phyloP scores from a whole-genome alignment of 306 rosid genomes.

The Astragalus membranaceus region DNA sequence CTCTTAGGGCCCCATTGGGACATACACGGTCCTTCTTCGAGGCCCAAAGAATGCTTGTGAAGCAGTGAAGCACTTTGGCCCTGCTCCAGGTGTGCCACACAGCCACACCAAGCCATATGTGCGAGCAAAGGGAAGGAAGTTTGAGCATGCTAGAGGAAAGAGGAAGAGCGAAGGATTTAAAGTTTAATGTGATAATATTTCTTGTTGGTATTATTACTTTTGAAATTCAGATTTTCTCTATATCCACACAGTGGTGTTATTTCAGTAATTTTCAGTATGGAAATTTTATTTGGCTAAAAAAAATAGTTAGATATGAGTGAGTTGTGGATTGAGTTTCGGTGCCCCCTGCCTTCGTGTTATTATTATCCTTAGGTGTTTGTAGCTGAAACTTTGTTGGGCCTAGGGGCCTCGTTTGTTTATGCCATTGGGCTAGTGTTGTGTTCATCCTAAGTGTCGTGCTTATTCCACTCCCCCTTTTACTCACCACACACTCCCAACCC shows the following conservation, averaged over 20 bases:
- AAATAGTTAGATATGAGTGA: too few species aligned
- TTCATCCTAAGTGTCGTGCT: too few species aligned
- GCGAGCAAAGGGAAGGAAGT: conserved; percentile 73
- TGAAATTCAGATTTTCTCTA: conserved; percentile 16
- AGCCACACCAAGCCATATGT: conserved; percentile 76
- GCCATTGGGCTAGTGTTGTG: too few species aligned
- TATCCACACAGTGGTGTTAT: conserved; percentile 17
- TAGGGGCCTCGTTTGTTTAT: too few species aligned
- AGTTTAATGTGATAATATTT: conserved; percentile 37
- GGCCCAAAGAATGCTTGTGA: conserved; percentile 82
- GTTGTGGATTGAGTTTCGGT: too few species aligned
- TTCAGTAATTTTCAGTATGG: neutral
- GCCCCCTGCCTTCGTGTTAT: too few species aligned
- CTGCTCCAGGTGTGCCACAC: conserved; percentile 90
- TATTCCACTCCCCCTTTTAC: too few species aligned
- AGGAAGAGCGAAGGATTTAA: conserved; percentile 75
- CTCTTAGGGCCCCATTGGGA: conserved; percentile 73
- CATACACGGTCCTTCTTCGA: conserved; percentile 85
- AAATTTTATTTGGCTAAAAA: neutral
- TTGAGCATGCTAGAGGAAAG: conserved; percentile 76
- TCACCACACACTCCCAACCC: too few species aligned
- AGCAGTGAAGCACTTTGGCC: conserved; percentile 88
- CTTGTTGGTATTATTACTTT: conserved; percentile 17
- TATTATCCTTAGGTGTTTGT: too few species aligned
- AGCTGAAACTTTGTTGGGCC: too few species aligned